These are phyloP conservation scores for Botryotinia calthae DNA, from an alignment of 2,329 filamentous ascomycete genomes.

Conservation along the genomic window DNA sequence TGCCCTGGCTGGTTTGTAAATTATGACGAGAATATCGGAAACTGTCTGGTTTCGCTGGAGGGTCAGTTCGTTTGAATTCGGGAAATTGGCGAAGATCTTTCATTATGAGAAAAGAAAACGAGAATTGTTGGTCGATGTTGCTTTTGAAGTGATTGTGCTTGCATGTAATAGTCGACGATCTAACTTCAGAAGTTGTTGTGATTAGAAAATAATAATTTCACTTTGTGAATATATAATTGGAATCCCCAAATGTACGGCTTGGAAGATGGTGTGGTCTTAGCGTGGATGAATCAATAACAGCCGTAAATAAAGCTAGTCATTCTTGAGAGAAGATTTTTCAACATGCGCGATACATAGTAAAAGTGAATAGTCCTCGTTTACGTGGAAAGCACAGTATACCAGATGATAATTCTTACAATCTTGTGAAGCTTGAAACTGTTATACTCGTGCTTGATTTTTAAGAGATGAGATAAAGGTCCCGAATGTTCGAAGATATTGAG, in stretches of 20 bases:
- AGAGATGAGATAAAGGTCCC: too few relatives aligned
- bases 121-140: neutral
- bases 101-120: neutral
- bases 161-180: too few relatives aligned
- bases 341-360: neutral
- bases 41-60: neutral
- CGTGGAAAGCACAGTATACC: neutral
- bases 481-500: too few relatives aligned
- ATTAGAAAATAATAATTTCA: too few relatives aligned
- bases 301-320: neutral
- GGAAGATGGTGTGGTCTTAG: neutral
- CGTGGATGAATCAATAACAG: neutral
- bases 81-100: neutral
- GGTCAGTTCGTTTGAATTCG: too few relatives aligned
- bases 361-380: neutral
- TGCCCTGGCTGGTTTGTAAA: neutral
- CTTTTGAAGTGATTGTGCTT: neutral
- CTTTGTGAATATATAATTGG: neutral
- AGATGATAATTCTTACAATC: neutral
- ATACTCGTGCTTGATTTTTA: rapidly evolving
- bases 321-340: neutral
- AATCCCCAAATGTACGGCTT: neutral
- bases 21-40: neutral
- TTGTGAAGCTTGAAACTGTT: neutral
- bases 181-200: neutral